A percentile compares a stretch with the other conserved stretches of the same genome.
Evolutionary conservation across 2,329 filamentous ascomycete genomes (phyloP).

Genomic region (Cladosporium austrohemisphaericum): DNA sequence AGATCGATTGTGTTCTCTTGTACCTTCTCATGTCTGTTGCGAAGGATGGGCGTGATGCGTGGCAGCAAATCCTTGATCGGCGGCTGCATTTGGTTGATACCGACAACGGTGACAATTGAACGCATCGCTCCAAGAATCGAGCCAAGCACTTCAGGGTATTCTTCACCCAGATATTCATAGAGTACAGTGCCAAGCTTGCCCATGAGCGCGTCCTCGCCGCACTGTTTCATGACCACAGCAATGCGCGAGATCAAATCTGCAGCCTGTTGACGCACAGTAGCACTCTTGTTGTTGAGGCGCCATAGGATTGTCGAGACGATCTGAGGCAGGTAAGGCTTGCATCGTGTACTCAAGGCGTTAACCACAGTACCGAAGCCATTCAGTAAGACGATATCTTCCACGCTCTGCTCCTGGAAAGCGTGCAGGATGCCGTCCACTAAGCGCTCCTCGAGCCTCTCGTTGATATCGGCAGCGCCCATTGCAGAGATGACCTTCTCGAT

Average conservation of each 20-base stretch:
- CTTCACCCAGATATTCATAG: constrained; percentile 97
- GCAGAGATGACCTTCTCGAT: constrained; percentile 94
- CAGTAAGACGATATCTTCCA: constrained; percentile 92
- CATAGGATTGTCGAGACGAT: constrained; percentile 96
- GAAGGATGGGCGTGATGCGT: constrained; percentile 92
- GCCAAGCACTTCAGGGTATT: constrained; percentile 95
- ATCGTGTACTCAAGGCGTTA: constrained; percentile 86
- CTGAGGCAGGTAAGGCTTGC: constrained; percentile 94
- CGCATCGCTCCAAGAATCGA: constrained; percentile 93
- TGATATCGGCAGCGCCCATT: constrained; percentile 88
- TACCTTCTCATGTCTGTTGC: constrained; percentile 98
- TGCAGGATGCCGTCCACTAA: constrained; percentile 93
- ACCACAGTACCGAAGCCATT: constrained; percentile 98
- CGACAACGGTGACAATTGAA: constrained; percentile 95
- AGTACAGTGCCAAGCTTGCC: constrained; percentile 90
- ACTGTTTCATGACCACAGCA: constrained; percentile 98
- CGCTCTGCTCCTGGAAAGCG: constrained; percentile 96
- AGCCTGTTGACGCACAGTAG: constrained; percentile 93
- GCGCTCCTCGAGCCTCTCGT: constrained; percentile 85
- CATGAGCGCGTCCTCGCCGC: constrained; percentile 92
- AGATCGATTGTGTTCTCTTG: constrained; percentile 99
- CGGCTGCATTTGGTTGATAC: constrained; percentile 96
- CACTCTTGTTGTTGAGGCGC: constrained; percentile 95
- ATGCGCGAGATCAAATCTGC: constrained; percentile 95
- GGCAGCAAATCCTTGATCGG: constrained; percentile 95